Conservation (phyloP, 345 rosid genomes). For the Pseudoturritis turrita region DNA sequence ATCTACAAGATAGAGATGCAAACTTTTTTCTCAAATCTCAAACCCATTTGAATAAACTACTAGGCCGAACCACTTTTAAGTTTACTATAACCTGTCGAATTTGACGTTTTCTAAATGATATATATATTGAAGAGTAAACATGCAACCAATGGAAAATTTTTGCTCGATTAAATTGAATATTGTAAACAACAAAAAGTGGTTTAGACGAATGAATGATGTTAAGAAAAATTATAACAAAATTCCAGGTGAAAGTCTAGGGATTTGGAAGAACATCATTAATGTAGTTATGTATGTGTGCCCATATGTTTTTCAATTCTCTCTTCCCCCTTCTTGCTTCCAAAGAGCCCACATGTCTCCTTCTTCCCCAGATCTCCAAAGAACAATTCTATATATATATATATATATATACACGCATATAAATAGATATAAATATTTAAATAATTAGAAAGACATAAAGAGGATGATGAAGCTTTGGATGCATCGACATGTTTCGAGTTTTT, state of each 20-base stretch:
- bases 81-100: not conserved
- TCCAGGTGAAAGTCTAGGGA: conserved; percentile 22
- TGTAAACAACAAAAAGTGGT: not conserved
- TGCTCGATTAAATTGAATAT: not conserved
- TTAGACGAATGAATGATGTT: not conserved
- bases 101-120: not conserved
- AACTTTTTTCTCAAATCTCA: no score
- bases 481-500: conserved; percentile 35
- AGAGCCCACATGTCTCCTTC: conserved; percentile 62
- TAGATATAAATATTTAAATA: not conserved
- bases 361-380: conserved; percentile 22
- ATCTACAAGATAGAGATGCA: no score
- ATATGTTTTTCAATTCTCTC: conserved; percentile 14
- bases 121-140: not conserved
- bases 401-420: not conserved
- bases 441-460: not conserved
- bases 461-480: conserved; percentile 47
- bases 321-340: conserved; percentile 29
- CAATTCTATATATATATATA: not conserved
- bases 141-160: not conserved
- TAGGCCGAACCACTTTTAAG: not conserved
- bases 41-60: not conserved
- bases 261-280: conserved; percentile 22
- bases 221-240: not conserved
- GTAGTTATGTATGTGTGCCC: conserved; percentile 30